phyloP scores from a whole-genome alignment of 805 yeast genomes.

The Kodamaea fukazawae region DNA sequence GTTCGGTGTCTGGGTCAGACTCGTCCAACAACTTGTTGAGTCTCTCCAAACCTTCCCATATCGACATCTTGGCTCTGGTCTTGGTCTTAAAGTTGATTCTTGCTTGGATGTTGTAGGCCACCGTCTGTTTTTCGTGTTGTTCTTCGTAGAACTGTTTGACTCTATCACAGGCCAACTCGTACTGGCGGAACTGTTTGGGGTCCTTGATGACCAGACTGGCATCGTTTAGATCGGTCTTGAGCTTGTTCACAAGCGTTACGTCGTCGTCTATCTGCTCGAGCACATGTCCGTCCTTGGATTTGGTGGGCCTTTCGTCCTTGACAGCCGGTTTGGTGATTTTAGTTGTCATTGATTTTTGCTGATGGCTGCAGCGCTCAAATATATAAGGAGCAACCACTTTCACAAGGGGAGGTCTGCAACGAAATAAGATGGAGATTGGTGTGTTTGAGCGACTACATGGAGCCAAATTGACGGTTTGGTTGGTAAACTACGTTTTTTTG shows the following conservation, averaged over 20 bases:
- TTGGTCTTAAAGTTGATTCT: conserved; percentile 69
- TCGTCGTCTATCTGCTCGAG: conserved; percentile 20
- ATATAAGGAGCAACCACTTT: no score
- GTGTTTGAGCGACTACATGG: no score
- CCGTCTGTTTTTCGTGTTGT: conserved; percentile 69
- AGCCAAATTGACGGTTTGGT: no score
- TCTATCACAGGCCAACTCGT: conserved; percentile 65
- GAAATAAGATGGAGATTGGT: no score
- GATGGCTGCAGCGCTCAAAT: neutral
- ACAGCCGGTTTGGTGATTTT: conserved; percentile 1
- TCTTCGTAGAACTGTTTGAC: conserved; percentile 65
- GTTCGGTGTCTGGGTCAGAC: conserved; percentile 72
- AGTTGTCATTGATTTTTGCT: neutral
- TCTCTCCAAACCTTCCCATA: conserved; percentile 68
- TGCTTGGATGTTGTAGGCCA: conserved; percentile 69
- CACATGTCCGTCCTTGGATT: conserved; percentile 2
- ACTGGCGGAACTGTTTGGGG: conserved; percentile 53
- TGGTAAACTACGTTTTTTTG: no score
- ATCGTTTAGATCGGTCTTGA: conserved; percentile 9
- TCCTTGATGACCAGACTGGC: conserved; percentile 20
- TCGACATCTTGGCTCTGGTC: conserved; percentile 61
- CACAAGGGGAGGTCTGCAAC: no score
- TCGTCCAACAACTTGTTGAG: conserved; percentile 64
- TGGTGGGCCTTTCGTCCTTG: neutral
- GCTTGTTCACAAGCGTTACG: conserved; percentile 18